Percentiles rank a stretch among this genome's conserved stretches.
Evolutionary conservation across 176 grass and related monocot genomes (phyloP).

Genomic region (Triticum timopheevii): DNA sequence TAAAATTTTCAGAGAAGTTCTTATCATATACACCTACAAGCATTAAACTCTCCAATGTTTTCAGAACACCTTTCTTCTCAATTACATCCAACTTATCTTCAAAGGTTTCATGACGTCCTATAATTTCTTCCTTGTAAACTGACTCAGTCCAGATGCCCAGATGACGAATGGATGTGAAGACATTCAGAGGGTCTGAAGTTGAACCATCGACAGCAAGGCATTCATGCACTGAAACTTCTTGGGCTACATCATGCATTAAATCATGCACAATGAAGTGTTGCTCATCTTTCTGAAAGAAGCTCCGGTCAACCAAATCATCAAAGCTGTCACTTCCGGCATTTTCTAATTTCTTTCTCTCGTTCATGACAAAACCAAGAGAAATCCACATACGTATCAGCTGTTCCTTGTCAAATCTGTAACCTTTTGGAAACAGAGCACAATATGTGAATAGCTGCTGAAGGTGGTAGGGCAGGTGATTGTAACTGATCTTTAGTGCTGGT

Average conservation of each 20-base stretch:
- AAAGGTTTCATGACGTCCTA: not conserved
- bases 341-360: not conserved
- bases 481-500: constrained; percentile 47
- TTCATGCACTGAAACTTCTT: constrained; percentile 4
- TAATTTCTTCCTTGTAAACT: not conserved
- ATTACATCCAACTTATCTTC: not conserved
- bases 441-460: constrained; percentile 46
- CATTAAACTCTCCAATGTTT: constrained; percentile 21
- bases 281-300: constrained; percentile 31
- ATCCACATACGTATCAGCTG: constrained; percentile 45
- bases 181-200: not conserved
- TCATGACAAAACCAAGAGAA: constrained; percentile 32
- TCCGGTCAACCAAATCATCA: constrained; percentile 36
- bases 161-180: not conserved
- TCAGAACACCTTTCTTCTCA: not conserved
- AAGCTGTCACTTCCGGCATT: constrained; percentile 29
- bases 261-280: constrained; percentile 43
- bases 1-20: not conserved
- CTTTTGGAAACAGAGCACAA: constrained; percentile 54
- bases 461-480: constrained; percentile 25
- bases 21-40: constrained; percentile 19
- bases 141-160: constrained; percentile 7
- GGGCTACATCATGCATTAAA: constrained; percentile 48
- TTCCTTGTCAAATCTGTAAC: constrained; percentile 41
- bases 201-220: constrained; percentile 1